Evolutionary conservation across 169 alveolate genomes (phyloP), one percentile per base, ranked within the genome.

Genomic region (Cryptosporidium ubiquitum): DNA sequence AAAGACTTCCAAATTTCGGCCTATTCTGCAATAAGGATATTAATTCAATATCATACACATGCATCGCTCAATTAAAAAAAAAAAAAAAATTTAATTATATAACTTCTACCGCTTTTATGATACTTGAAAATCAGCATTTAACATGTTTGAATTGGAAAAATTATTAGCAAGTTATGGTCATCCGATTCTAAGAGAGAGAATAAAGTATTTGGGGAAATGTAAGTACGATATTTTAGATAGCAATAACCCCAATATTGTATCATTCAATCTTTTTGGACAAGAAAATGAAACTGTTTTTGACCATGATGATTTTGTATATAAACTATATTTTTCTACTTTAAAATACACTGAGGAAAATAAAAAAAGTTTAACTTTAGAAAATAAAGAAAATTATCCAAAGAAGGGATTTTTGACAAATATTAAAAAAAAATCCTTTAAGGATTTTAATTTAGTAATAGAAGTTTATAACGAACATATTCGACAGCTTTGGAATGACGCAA

Each of bases 401-500:
- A 39, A 16, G 23, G 57, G 1, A 2, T 6, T 20, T 3, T 31
- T 37, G 7, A 31, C n/a, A 5, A 18, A 52, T n/a, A 18, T 55
- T 10, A 12, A 10, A 6, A 29, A 7, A 20, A 10, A 12, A 20
- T n/a, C 29, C 9, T 1, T 20, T n/a, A 23, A 35, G 9, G n/a
- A 23, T 58, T 42, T 35, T 23, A 33, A 33, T 55, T 31, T 73
- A 20, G 39, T 79, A 2, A 61, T 79, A 18, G 89, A 79, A 31
- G 89, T 64, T 37, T 61, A 79, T 31, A 42, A 42, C 26, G 18
- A 42, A 40, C 71, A 61, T 26, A 61, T 79, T 14, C 12, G 7
- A 14, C 40, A 79, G 68, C 74, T 79, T 79, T 79, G 89, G 89
- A 79, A 61, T 16, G 89, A 79, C 61, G 89, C 75, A 60, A 29